Percentiles rank a stretch among this genome's conserved stretches.
These are phyloP conservation scores for Plasmodium cynomolgi DNA, from an alignment of 169 alveolate species.

Conservation along the genomic window DNA sequence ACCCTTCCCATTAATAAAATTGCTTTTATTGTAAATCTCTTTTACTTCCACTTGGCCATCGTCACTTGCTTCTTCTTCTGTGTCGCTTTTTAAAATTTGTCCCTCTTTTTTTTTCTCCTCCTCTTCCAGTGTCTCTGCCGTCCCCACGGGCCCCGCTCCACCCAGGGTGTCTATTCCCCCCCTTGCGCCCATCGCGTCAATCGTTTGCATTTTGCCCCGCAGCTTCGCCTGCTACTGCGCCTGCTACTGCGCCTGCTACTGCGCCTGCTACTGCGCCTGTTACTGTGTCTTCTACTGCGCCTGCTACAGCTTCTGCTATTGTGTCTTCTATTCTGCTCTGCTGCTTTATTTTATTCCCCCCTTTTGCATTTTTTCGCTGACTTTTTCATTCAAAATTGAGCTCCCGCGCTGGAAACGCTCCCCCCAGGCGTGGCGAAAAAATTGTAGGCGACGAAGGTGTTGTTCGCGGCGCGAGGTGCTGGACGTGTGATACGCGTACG, in stretches of 20 bases:
- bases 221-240: not conserved
- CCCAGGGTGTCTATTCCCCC: not conserved
- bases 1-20: slow-evolving; percentile 76
- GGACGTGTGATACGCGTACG: not conserved
- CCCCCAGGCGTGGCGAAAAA: not conserved
- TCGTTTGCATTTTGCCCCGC: not conserved
- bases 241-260: not conserved
- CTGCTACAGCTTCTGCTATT: not conserved
- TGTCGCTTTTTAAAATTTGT: not conserved
- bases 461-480: not conserved
- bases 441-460: not conserved
- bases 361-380: not conserved
- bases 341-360: not conserved
- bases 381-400: not conserved
- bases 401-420: not conserved
- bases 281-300: not conserved
- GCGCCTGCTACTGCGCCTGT: not conserved
- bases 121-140: not conserved
- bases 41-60: slow-evolving; percentile 34
- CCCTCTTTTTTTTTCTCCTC: not conserved
- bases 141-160: not conserved
- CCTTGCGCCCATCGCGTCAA: not conserved
- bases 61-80: slow-evolving; percentile 9
- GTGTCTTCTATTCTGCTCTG: not conserved
- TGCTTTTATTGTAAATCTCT: slow-evolving; percentile 78